Evolutionary conservation across 495 filamentous ascomycete genomes (phyloP).

Genomic region (Trichocladium uniseriatum): DNA sequence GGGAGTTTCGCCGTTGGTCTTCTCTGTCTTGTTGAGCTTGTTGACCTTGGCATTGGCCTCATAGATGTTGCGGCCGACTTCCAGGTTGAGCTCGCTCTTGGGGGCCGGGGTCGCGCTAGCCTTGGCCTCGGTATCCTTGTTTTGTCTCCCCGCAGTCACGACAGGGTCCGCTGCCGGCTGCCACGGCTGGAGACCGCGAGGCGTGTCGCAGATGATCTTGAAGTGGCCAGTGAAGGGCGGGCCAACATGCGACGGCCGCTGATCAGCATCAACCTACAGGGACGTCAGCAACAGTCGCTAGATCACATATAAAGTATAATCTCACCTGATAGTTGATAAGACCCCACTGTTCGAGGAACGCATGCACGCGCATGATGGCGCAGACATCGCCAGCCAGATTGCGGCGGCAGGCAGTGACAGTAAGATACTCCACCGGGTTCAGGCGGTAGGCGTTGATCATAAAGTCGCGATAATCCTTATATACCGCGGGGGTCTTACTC

Average conservation of each 20-base stretch:
- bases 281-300: no score
- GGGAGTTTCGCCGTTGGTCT: constrained; percentile 63
- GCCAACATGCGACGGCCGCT: constrained; percentile 87
- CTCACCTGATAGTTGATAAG: constrained; percentile 97
- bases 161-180: constrained; percentile 74
- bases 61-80: constrained; percentile 90
- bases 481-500: constrained; percentile 94
- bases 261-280: constrained; percentile 82
- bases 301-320: no score
- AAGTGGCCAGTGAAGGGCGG: constrained; percentile 97
- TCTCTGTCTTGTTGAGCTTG: constrained; percentile 48
- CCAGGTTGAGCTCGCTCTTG: constrained; percentile 76
- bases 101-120: constrained; percentile 51
- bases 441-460: constrained; percentile 99
- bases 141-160: constrained; percentile 57
- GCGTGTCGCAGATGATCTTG: constrained; percentile 86
- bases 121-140: constrained; percentile 65
- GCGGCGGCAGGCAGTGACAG: constrained; percentile 91
- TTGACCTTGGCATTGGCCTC: constrained; percentile 84
- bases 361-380: constrained; percentile 96
- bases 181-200: constrained; percentile 86
- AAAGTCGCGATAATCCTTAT: constrained; percentile 98
- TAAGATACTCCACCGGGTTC: constrained; percentile 92
- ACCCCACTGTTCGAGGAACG: constrained; percentile 98
- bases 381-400: constrained; percentile 97